A percentile compares a stretch with the other conserved stretches of the same genome.
These are phyloP conservation scores for Acanthamoeba healyi DNA, from an alignment of 208 protist species.

Conservation along the genomic window DNA sequence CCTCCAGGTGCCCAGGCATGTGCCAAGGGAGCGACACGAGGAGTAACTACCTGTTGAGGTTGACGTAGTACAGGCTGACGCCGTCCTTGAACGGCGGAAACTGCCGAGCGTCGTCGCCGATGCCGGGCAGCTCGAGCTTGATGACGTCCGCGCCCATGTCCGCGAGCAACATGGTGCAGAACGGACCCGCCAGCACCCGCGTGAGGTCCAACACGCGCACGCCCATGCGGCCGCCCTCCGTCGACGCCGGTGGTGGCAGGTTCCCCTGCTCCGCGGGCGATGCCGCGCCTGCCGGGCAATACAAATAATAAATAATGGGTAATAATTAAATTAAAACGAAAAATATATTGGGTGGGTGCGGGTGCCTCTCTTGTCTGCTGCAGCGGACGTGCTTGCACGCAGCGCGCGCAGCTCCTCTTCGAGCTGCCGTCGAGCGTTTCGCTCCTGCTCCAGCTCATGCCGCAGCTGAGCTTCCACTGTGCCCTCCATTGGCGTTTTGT, in stretches of 20 bases:
- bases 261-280: background rate
- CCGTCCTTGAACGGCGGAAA: conserved; percentile 61
- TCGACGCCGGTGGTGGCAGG: no score
- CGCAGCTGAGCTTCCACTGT: conserved; percentile 5
- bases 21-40: background rate
- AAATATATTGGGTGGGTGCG: background rate
- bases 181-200: conserved; percentile 50
- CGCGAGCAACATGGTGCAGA: conserved; percentile 68
- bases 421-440: background rate
- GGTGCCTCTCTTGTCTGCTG: no score
- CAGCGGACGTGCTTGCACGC: no score
- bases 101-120: conserved; percentile 67
- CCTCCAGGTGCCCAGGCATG: no score
- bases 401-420: conserved; percentile 18
- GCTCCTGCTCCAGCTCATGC: conserved; percentile 30
- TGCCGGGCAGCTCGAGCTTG: conserved; percentile 57
- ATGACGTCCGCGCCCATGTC: conserved; percentile 72
- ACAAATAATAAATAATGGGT: background rate
- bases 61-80: conserved; percentile 70
- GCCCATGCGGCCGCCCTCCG: background rate
- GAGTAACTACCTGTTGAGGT: conserved; percentile 73
- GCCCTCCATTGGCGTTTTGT: no score
- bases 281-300: no score
- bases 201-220: conserved; percentile 72
- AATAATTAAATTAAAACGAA: background rate